Evolutionary conservation across 768 basidiomycete species (phyloP), one percentile per base, ranked within the genome.

Genomic region (Collybia mongolica): DNA sequence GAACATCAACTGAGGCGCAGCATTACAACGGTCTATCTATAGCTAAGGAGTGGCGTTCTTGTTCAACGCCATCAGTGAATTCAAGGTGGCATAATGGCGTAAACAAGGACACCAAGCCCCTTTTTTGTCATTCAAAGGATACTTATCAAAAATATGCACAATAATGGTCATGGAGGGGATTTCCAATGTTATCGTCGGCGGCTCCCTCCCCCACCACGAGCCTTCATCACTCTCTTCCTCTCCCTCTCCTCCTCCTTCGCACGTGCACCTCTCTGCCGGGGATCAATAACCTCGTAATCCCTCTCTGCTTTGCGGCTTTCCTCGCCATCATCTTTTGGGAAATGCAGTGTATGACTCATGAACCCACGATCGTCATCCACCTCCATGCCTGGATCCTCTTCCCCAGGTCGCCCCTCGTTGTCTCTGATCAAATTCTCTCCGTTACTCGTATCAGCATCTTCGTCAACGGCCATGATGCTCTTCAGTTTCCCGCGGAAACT

Each of bases 261-360:
- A 42, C 80, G 70, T 19, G 87, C 88, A 39, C 84, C 77, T 48
- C 91, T 69, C 42, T 80, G 78, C 51, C 91, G 70, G 0, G 91
- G 90, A 62, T 93, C 91, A 62, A 93, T 93, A 22, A 93, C 90
- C 68, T 93, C 90, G 60, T 92, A 93, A 50, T 93, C 91, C 46
- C 88, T 69, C 64, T 91, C 86, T 1, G 88, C 91, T 66, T 91
- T 91, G 53, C 65, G 64, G 19, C 75, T 77, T 67, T 93, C 90
- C 59, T 90, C 90, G 19, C 74, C 75, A 56, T 90, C 82, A 40
- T 84, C 90, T 67, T 91, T 91, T 8, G 88, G 83, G 69, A 93
- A 91, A 53, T 79, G 77, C 50, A 93, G 68, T 22, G 78, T 70
- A 62, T 93, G 91, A 4, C 67, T 72, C 68, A 93, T 72, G 67